Percentiles rank a stretch among this genome's conserved stretches.
Evolutionary conservation across 2,329 filamentous ascomycete species (phyloP).

Genomic region (Nectriaceae sp.): DNA sequence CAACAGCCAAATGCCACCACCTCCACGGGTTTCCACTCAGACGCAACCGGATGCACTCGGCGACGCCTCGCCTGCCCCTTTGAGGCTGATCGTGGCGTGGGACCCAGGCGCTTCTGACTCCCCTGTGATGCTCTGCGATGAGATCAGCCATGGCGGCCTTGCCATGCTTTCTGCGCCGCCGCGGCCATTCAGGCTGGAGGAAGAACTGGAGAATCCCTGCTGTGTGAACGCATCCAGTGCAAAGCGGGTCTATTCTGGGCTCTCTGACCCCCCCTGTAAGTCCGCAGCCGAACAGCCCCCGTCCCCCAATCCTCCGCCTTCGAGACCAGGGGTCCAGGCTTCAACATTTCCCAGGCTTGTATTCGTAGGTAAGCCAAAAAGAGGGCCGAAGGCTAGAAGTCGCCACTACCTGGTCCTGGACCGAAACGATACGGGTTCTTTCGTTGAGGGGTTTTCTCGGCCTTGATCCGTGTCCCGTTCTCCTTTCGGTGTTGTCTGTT

Average conservation of each 20-base stretch:
- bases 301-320: neutral
- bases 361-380: neutral
- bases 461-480: constrained; percentile 22
- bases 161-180: neutral
- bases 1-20: no score
- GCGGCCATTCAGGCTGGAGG: neutral
- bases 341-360: neutral
- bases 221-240: neutral
- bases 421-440: neutral
- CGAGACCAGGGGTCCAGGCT: neutral
- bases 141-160: neutral
- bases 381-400: neutral
- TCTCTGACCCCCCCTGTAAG: no score
- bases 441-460: constrained; percentile 30
- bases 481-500: constrained; percentile 3
- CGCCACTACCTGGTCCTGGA: neutral
- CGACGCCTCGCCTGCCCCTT: constrained; percentile 11
- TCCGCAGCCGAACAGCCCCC: no score
- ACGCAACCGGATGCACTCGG: neutral
- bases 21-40: no score
- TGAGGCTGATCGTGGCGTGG: constrained; percentile 13
- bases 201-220: neutral
- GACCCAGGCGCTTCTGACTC: constrained; percentile 3
- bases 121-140: neutral
- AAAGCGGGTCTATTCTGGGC: neutral